These are phyloP conservation scores for Linum usitatissimum DNA, from an alignment of 345 rosid species.

Conservation along the genomic window DNA sequence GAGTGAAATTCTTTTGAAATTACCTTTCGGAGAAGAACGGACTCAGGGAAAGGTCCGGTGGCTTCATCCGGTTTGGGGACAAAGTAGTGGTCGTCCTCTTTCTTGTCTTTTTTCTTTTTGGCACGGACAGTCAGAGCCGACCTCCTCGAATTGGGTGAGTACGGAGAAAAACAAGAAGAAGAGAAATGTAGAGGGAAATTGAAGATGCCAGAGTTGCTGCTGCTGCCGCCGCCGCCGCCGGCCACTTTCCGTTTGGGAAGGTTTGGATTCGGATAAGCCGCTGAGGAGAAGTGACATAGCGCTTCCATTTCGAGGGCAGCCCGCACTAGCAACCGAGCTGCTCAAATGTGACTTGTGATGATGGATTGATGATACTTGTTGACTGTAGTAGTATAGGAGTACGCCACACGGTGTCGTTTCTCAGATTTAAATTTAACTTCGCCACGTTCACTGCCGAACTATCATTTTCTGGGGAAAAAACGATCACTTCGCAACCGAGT, in stretches of 20 bases:
- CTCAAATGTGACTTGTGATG: background rate
- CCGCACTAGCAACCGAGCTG: background rate
- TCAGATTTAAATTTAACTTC: too few species aligned
- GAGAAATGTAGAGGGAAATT: conserved; percentile 7
- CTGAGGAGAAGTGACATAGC: conserved; percentile 26
- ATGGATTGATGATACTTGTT: too few species aligned
- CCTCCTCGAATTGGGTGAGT: conserved; percentile 20
- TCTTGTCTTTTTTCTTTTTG: conserved; percentile 31
- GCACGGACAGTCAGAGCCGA: conserved; percentile 34
- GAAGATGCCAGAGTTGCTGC: conserved; percentile 15
- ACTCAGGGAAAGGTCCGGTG: conserved; percentile 77
- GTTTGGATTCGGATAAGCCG: conserved; percentile 19
- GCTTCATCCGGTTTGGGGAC: conserved; percentile 46
- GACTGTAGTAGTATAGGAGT: too few species aligned
- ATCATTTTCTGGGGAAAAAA: too few species aligned
- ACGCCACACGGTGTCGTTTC: too few species aligned
- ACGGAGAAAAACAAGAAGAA: conserved; percentile 7
- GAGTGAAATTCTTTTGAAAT: background rate
- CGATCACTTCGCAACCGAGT: too few species aligned
- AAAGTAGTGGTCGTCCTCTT: conserved; percentile 48
- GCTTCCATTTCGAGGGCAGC: conserved; percentile 33
- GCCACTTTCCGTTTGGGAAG: conserved; percentile 7
- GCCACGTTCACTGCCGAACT: too few species aligned
- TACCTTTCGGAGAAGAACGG: conserved; percentile 77
- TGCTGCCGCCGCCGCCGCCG: background rate